Evolutionary conservation across 2,329 filamentous ascomycete species (phyloP).

Genomic region (Calonectria montana): DNA sequence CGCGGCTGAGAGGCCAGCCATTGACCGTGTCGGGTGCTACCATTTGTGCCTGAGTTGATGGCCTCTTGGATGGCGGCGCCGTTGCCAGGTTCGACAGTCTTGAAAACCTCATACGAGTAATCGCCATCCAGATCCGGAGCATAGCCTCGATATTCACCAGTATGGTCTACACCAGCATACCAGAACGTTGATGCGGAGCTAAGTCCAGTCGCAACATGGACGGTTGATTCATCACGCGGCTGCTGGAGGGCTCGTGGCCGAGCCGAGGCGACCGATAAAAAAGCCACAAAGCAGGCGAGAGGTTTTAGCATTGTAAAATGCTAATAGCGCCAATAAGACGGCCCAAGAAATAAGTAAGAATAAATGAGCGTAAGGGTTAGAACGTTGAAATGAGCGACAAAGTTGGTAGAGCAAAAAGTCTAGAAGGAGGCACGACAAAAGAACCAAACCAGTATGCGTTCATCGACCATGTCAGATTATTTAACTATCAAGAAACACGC

Average conservation of each 20-base stretch:
- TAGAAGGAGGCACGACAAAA: too few relatives aligned
- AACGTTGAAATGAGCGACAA: background rate
- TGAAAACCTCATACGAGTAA: slow-evolving; percentile 52
- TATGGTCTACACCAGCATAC: slow-evolving; percentile 38
- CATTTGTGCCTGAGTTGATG: background rate
- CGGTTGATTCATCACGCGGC: background rate
- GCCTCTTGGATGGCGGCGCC: background rate
- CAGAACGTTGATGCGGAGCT: background rate
- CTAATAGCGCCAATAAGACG: too few relatives aligned
- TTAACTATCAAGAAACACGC: background rate
- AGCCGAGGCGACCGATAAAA: background rate
- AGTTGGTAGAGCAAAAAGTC: background rate
- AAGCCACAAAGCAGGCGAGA: background rate
- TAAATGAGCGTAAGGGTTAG: background rate
- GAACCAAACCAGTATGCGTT: background rate
- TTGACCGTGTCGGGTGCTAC: background rate
- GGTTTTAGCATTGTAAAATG: background rate
- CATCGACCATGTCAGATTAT: background rate
- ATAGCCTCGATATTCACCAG: slow-evolving; percentile 48
- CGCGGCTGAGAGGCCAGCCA: background rate
- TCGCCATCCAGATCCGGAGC: slow-evolving; percentile 55
- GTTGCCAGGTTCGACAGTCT: slow-evolving; percentile 49
- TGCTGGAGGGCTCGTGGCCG: background rate
- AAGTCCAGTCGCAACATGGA: background rate
- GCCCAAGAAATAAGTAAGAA: background rate